phyloP scores from a whole-genome alignment of 2,329 filamentous ascomycete species.

The Beauveria brongniartii region DNA sequence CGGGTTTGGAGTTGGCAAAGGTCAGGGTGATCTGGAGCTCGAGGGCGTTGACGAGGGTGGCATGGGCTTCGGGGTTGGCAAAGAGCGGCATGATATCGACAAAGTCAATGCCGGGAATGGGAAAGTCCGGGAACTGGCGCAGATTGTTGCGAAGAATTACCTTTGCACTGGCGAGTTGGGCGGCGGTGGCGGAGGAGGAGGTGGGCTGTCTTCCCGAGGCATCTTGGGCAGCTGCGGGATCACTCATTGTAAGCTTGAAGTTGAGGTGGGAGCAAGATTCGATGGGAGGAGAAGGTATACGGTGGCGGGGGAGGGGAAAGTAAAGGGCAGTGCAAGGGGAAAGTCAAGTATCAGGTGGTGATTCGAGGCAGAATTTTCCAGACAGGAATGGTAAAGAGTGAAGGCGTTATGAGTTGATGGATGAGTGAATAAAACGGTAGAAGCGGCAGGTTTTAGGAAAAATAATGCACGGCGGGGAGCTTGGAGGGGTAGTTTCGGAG shows the following conservation, averaged over 20 bases:
- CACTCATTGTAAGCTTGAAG: conserved; percentile 18
- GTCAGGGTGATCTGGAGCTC: conserved; percentile 69
- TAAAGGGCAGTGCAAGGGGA: neutral
- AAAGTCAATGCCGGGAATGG: conserved; percentile 85
- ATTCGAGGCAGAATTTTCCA: neutral
- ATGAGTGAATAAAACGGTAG: conserved; percentile 7
- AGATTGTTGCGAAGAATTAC: conserved; percentile 64
- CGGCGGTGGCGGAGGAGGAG: conserved; percentile 52
- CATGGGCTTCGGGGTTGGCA: conserved; percentile 65
- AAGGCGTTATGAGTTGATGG: conserved; percentile 3
- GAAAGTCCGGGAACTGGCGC: conserved; percentile 86
- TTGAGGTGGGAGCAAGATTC: neutral
- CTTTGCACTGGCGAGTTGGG: conserved; percentile 61
- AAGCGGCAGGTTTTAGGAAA: neutral
- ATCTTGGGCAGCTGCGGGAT: conserved; percentile 37
- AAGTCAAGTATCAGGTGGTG: conserved; percentile 3
- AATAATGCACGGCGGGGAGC: neutral
- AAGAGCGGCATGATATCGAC: conserved; percentile 98
- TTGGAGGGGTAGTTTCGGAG: conserved; percentile 2
- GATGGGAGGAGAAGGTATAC: neutral
- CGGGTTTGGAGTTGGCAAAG: conserved; percentile 57
- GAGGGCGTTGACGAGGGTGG: conserved; percentile 71
- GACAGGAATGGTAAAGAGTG: neutral
- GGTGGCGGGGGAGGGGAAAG: neutral
- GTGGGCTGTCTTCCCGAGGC: conserved; percentile 56